phyloP scores from a whole-genome alignment of 1,139 yeast species.

The Zygoascus sp. region DNA sequence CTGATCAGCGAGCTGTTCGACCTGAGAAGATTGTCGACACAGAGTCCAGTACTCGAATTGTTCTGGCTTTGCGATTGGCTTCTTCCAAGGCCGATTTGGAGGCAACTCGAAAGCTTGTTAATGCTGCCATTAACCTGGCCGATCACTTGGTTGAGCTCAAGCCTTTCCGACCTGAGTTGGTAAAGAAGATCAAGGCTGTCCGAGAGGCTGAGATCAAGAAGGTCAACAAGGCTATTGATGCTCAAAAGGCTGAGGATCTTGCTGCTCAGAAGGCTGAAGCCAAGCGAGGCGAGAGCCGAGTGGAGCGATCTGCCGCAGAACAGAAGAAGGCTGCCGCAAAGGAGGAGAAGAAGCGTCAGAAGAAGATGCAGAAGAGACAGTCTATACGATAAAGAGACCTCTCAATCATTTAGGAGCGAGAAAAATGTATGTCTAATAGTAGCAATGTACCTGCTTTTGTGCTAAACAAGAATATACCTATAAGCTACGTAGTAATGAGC shows the following conservation, averaged over 20 bases:
- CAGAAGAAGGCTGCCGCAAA: conserved; percentile 70
- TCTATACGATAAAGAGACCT: not conserved
- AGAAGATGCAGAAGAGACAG: conserved; percentile 38
- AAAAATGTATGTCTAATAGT: not conserved
- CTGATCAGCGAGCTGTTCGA: conserved; percentile 72
- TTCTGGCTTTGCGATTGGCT: conserved; percentile 50
- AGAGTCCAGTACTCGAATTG: conserved; percentile 51
- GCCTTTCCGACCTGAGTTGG: conserved; percentile 54
- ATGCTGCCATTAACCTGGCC: conserved; percentile 49
- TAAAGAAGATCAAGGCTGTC: conserved; percentile 66
- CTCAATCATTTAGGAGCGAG: not conserved
- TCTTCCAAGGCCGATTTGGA: conserved; percentile 44
- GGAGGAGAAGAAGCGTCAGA: conserved; percentile 54
- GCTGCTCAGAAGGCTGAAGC: conserved; percentile 66
- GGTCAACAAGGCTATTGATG: conserved; percentile 56
- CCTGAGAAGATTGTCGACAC: conserved; percentile 51
- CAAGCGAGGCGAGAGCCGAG: conserved; percentile 54
- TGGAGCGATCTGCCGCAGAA: conserved; percentile 53
- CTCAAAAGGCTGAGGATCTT: conserved; percentile 59
- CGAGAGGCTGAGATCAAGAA: conserved; percentile 68
- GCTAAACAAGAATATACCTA: not conserved
- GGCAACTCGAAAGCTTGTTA: conserved; percentile 47
- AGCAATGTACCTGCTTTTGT: not conserved
- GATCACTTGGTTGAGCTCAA: conserved; percentile 49
- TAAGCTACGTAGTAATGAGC: not conserved